phyloP scores from a whole-genome alignment of 257 asterid species.

The Nicotiana paniculata region DNA sequence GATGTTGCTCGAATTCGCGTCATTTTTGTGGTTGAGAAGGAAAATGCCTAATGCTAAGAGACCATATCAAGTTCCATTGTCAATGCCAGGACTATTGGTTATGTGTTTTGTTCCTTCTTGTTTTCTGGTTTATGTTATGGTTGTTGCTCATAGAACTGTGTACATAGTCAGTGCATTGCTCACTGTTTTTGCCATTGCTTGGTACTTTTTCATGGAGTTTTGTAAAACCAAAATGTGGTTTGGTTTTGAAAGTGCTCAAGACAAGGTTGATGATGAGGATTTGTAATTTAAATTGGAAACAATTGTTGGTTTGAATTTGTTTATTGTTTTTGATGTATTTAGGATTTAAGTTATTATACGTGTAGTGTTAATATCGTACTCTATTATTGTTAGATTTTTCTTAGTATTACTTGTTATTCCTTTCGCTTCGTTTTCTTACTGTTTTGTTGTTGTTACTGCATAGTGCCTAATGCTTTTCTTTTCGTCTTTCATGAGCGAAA shows the following conservation, averaged over 20 bases:
- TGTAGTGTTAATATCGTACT: too few species aligned
- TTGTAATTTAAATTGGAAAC: not conserved
- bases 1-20: conserved; percentile 58
- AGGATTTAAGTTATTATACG: too few species aligned
- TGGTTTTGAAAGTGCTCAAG: not conserved
- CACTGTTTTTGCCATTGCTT: conserved; percentile 40
- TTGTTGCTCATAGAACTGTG: conserved; percentile 44
- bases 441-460: too few species aligned
- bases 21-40: conserved; percentile 47
- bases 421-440: too few species aligned
- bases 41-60: conserved; percentile 25
- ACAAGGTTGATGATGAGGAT: not conserved
- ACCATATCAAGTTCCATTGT: conserved; percentile 49
- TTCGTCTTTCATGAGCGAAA: too few species aligned
- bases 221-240: conserved; percentile 41
- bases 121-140: conserved; percentile 50
- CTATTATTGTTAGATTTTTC: too few species aligned
- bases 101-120: conserved; percentile 60
- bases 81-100: conserved; percentile 30
- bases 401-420: too few species aligned
- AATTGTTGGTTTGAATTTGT: too few species aligned
- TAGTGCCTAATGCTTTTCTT: too few species aligned
- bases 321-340: too few species aligned
- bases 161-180: conserved; percentile 41
- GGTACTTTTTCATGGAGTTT: conserved; percentile 49